Percentiles rank a stretch among this genome's conserved stretches.
These are phyloP conservation scores for Venturia aucupariae DNA, from an alignment of 2,329 filamentous ascomycete genomes.

Conservation along the genomic window DNA sequence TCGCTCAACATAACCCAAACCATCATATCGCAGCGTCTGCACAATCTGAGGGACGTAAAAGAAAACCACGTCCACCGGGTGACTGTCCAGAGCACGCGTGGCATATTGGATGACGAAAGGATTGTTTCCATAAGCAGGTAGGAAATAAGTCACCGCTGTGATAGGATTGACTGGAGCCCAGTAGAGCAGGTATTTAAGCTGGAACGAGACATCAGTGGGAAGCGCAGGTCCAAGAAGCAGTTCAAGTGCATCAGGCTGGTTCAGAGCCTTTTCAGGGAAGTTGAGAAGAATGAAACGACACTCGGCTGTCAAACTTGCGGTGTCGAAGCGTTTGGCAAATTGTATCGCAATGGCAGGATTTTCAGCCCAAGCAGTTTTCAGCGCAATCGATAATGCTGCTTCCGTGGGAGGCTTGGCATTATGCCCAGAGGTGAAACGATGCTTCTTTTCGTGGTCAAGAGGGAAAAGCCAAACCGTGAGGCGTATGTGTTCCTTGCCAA, in stretches of 20 bases:
- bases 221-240: constrained; percentile 69
- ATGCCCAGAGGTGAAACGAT: constrained; percentile 38
- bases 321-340: constrained; percentile 69
- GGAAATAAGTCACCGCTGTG: constrained; percentile 85
- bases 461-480: constrained; percentile 87
- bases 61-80: constrained; percentile 94
- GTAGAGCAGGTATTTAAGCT: constrained; percentile 87
- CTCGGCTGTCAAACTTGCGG: constrained; percentile 60
- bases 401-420: constrained; percentile 33
- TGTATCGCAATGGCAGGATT: constrained; percentile 82
- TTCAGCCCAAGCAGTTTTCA: constrained; percentile 80
- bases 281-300: constrained; percentile 72
- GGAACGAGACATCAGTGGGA: constrained; percentile 69
- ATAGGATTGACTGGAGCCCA: constrained; percentile 91
- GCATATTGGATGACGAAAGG: constrained; percentile 94
- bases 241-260: constrained; percentile 73
- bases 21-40: constrained; percentile 87
- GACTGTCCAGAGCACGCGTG: constrained; percentile 86
- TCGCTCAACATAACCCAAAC: constrained; percentile 84
- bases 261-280: constrained; percentile 72
- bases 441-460: constrained; percentile 53
- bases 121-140: constrained; percentile 84
- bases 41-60: constrained; percentile 99
- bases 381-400: constrained; percentile 51
- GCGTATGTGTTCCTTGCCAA: constrained; percentile 76